Conservation (phyloP, 768 basidiomycete species). For the Termitomyces bulborhizus region DNA sequence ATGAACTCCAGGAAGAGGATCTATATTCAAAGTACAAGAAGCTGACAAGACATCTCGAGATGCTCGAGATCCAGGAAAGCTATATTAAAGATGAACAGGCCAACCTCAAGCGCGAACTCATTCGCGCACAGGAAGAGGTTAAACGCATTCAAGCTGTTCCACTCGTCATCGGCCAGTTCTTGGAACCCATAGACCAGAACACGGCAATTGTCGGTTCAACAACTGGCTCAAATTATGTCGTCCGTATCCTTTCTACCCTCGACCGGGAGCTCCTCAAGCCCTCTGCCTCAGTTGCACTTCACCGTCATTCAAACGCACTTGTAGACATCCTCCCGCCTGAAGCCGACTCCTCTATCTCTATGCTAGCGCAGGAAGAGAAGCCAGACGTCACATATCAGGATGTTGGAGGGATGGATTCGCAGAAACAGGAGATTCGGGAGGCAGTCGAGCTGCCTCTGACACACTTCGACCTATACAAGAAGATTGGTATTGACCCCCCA, state of each 20-base stretch:
- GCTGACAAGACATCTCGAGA: conserved; percentile 89
- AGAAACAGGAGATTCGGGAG: conserved; percentile 99
- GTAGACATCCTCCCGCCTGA: conserved; percentile 98
- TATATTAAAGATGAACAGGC: conserved; percentile 99
- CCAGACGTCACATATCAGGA: conserved; percentile 93
- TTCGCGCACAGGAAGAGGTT: conserved; percentile 98
- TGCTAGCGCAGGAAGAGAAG: conserved; percentile 92
- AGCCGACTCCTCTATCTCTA: conserved; percentile 93
- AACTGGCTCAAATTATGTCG: conserved; percentile 97
- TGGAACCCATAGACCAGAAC: conserved; percentile 97
- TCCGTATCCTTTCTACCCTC: conserved; percentile 92
- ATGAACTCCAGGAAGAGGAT: conserved; percentile 88
- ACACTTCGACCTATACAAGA: conserved; percentile 98
- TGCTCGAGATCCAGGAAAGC: conserved; percentile 90
- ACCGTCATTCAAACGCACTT: conserved; percentile 96
- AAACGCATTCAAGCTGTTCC: conserved; percentile 99
- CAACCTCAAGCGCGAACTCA: conserved; percentile 94
- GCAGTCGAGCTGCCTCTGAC: conserved; percentile 94
- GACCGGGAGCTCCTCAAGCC: conserved; percentile 98
- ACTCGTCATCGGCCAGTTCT: conserved; percentile 97
- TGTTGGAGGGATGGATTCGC: conserved; percentile 94
- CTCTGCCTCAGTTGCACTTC: conserved; percentile 95
- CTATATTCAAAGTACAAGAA: conserved; percentile 97
- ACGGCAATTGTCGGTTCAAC: conserved; percentile 97
- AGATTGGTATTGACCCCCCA: conserved; percentile 99